Base-by-base conservation (phyloP, 208 protist species). In the Leishmania tarentolae region DNA sequence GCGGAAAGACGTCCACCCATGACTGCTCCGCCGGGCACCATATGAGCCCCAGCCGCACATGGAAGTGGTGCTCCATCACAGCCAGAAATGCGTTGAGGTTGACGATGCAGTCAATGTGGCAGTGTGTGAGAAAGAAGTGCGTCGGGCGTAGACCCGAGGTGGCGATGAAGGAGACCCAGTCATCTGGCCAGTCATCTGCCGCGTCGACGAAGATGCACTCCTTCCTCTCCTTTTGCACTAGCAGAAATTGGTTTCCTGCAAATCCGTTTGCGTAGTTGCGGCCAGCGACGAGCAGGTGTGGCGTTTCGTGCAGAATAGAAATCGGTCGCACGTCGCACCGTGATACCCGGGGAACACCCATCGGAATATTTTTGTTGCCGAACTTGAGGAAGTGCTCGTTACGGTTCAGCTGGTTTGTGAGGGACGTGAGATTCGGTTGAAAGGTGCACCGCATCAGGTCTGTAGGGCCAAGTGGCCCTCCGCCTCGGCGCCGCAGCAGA, bases 181-280 rank as follows among this genome's bases (percentile, higher is more conserved):
- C 95, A 75, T 98, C 95, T 19, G 92, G 91, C 93, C 95, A 98
- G 86, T 98, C 95, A 80, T 98, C 95, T 28, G 87, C 86, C 50
- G 93, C 93, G 76, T 98, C 95, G 37, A 98, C 84, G 66, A 98
- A 91, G 75, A 98, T 92, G 78, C 90, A 93, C 65, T 90, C 76
- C 74, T 91, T 91, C 37, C 76, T 94, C 56, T 88, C 74, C 75
- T 92, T 93, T 70, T 93, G 91, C 21, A 95, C 85, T 1, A 98
- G 66, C 57, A 98, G 89, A 78, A 88, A 98, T 81, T 98, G 95
- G 79, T 98, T 98, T 76, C 84, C 90, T 19, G 85, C 74, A 84
- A 98, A 98, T 75, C 89, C 90, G 79, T 97, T 98, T 77, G 92
- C 93, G 66, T 81, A 92, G 86, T 90, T 95, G 42, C 95, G 86